Base-by-base conservation (phyloP, 768 basidiomycete genomes). In the Termitomyces sp. region DNA sequence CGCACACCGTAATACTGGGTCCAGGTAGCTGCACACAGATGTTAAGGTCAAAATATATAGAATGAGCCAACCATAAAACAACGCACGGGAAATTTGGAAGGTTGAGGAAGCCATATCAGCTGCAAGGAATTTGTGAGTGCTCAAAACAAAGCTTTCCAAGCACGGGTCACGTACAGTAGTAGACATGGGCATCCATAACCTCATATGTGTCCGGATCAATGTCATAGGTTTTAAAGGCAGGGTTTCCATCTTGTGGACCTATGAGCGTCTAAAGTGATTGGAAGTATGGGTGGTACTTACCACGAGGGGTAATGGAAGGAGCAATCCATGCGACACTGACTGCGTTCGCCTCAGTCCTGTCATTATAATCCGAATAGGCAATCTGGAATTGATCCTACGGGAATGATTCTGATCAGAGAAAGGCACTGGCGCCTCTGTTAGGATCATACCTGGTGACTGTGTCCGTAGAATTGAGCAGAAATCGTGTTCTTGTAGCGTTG, bases 201-300 rank as follows among this genome's bases (percentile, higher is more conserved):
- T 86, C 86, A 62, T 81, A 86, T 8, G 84, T 85, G 59, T 84
- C 84, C 3, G 84, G 83, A 64, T 88, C 86, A 30, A 88, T 72
- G 54, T 86, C 85, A 66, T 86, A 86, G 0, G 85, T 69, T 54
- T 81, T 80, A 73, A 81, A 86, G 13, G 78, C 79, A 3, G 78
- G 83, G 63, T 83, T 84, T 36, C 77, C 81, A 58, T 73, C 83
- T 85, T 56, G 8, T 27, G n/a, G 27, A 27, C 5, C 8, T 52
- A 52, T 52, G 16, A 51, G 22, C 4, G 4, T 37, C 6, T 27
- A 0, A 16, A 13, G 5, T 20, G 8, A 37, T 46, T 11, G 24
- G 11, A 36, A n/a, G 39, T 16, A 50, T 16, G 33, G 55, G 31
- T 31, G 30, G 15, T 22, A 69, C 77, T 54, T 54, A 83, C 84